Evolutionary conservation across 352 stramenopile species (phyloP), one percentile per base, ranked within the genome.

Genomic region (Phytophthora sojae): DNA sequence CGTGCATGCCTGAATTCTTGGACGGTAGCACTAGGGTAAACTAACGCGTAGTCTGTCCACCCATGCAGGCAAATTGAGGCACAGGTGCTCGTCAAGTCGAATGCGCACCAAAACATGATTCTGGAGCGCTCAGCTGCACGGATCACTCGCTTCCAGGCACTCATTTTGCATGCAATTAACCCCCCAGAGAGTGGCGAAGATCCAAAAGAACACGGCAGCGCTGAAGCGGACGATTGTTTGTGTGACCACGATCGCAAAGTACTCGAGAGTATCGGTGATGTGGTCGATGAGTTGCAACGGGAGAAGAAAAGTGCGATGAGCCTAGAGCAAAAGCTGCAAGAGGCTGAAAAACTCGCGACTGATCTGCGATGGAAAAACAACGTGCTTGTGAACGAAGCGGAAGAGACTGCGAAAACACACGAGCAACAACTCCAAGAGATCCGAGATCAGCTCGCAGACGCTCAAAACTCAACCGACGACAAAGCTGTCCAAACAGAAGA

Each of bases 201-300:
- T 1, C 19, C 25, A 7, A 57, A 56, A 4, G 45, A 47, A 15
- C 53, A 26, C 19, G 21, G 37, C 0, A 67, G n/a, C 9, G 21
- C 30, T 8, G 69, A 66, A 17, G 62, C 69, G 6, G 82, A 84
- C 29, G 81, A 88, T 44, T 82, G 81, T 59, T 72, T 92, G 37
- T 88, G 75, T 21, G 84, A 92, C 47, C 77, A 90, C 60, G 84
- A 92, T 52, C 82, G 82, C 7, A 88, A 92, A 64, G 70, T 90
- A 23, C 59, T 92, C 9, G 85, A 91, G 44, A 75, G 51, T 39
- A 68, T 91, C 12, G 76, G 64, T 2, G 82, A 92, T 14, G 35
- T 86, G 17, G 64, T 91, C 4, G 85, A 92, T 6, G 85, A 92
- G 30, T 57, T 91, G 15, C 72, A 81, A 17, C 50, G 58, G 0